Conservation (phyloP, 306 rosid genomes). For the Purshia tridentata region DNA sequence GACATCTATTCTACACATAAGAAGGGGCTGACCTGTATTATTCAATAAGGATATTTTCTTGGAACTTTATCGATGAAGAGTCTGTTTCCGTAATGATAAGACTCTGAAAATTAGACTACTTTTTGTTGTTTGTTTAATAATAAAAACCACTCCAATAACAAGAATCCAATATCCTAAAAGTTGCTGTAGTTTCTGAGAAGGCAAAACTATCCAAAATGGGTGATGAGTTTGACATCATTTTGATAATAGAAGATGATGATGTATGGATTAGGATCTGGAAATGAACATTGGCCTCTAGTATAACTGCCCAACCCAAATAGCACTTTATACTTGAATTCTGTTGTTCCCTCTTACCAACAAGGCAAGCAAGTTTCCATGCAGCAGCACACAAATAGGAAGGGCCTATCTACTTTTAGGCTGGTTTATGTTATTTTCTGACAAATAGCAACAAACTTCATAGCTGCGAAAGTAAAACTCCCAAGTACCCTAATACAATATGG, state of each 20-base stretch:
- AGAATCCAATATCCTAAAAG: not conserved
- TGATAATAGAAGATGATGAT: not conserved
- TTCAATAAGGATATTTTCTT: not conserved
- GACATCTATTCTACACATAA: not conserved
- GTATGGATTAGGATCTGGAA: not conserved
- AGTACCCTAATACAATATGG: not conserved
- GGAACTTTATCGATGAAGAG: not conserved
- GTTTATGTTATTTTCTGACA: too few relatives aligned
- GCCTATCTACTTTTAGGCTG: not conserved
- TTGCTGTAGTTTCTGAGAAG: too few relatives aligned
- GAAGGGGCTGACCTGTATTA: not conserved
- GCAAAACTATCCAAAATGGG: not conserved
- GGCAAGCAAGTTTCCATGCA: slow-evolving; percentile 8
- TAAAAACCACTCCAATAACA: too few relatives aligned
- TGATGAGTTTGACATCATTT: not conserved
- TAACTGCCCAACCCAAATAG: not conserved
- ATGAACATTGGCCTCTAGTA: not conserved
- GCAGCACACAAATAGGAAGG: not conserved
- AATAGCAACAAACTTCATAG: not conserved
- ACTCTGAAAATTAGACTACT: too few relatives aligned
- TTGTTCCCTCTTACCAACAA: not conserved
- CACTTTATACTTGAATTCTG: not conserved
- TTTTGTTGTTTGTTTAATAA: too few relatives aligned
- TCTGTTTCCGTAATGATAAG: not conserved
- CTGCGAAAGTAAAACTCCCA: not conserved